A percentile compares a stretch with the other conserved stretches of the same genome.
These are phyloP conservation scores for Globisporangium irregulare DNA, from an alignment of 352 stramenopile genomes.

Conservation along the genomic window DNA sequence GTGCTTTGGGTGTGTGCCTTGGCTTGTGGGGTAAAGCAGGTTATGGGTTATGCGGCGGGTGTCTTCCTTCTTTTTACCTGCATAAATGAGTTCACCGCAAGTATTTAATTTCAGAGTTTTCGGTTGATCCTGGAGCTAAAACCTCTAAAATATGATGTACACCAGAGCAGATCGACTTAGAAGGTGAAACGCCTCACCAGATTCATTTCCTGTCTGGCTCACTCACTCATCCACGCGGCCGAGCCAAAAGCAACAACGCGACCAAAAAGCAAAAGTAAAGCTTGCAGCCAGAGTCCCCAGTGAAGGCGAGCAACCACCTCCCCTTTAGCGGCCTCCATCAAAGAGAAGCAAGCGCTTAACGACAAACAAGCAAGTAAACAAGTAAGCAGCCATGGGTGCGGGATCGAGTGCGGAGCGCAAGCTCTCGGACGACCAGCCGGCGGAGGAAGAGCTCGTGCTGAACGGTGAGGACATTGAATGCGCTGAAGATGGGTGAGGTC, in stretches of 20 bases:
- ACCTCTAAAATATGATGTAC: neutral
- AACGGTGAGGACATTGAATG: constrained; percentile 42
- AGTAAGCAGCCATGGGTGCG: constrained; percentile 11
- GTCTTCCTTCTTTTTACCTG: constrained; percentile 11
- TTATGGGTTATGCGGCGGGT: neutral
- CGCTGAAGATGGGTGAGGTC: neutral
- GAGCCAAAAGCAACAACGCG: neutral
- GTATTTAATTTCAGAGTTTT: constrained; percentile 8
- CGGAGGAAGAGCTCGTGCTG: constrained; percentile 51
- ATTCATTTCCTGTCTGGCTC: constrained; percentile 11
- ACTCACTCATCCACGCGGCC: constrained; percentile 10
- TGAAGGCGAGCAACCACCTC: constrained; percentile 1
- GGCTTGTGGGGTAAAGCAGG: neutral
- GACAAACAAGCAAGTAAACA: neutral
- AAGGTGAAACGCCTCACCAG: neutral
- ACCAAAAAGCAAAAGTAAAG: neutral
- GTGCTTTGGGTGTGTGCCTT: neutral
- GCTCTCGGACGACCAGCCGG: constrained; percentile 43
- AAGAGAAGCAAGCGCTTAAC: neutral
- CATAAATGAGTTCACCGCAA: constrained; percentile 14
- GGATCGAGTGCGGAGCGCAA: constrained; percentile 37
- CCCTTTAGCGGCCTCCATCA: neutral
- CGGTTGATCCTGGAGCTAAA: neutral
- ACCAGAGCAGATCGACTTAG: neutral
- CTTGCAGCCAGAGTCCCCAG: neutral